These are phyloP conservation scores for Cutaneotrichosporon arboriforme DNA, from an alignment of 1,284 basidiomycete genomes.

Conservation along the genomic window DNA sequence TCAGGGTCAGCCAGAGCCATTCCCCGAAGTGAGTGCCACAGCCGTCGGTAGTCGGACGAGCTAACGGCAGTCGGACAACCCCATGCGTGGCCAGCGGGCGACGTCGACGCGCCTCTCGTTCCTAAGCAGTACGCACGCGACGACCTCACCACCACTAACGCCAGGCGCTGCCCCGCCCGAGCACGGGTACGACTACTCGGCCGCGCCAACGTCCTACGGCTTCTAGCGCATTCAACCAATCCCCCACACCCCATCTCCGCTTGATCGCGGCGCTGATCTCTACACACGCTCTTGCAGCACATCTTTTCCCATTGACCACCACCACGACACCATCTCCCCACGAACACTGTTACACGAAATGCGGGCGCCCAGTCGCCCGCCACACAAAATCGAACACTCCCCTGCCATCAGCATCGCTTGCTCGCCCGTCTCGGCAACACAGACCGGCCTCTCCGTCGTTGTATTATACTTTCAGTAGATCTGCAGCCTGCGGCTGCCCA, in stretches of 20 bases:
- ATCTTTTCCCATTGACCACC: too few species aligned
- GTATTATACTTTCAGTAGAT: neutral
- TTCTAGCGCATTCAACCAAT: neutral
- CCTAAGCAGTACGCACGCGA: neutral
- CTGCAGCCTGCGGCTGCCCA: neutral
- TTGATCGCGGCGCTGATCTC: too few species aligned
- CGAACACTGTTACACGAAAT: too few species aligned
- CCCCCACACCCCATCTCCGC: neutral
- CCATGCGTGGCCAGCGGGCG: conserved; percentile 3
- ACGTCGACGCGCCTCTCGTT: conserved; percentile 7
- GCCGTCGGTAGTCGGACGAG: neutral
- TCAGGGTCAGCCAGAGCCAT: conserved; percentile 28
- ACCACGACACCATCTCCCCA: neutral
- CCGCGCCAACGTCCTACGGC: neutral
- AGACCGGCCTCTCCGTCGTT: neutral
- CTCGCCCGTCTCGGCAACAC: neutral
- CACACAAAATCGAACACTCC: too few species aligned
- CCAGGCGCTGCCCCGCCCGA: neutral
- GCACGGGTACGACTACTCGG: conserved; percentile 10
- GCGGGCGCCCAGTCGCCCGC: neutral
- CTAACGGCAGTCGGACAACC: conserved; percentile 13
- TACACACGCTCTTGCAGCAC: too few species aligned
- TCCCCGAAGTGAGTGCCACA: neutral
- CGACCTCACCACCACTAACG: neutral
- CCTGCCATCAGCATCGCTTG: neutral